Evolutionary conservation across 306 rosid genomes (phyloP).

Genomic region (Sicyos baderoa): DNA sequence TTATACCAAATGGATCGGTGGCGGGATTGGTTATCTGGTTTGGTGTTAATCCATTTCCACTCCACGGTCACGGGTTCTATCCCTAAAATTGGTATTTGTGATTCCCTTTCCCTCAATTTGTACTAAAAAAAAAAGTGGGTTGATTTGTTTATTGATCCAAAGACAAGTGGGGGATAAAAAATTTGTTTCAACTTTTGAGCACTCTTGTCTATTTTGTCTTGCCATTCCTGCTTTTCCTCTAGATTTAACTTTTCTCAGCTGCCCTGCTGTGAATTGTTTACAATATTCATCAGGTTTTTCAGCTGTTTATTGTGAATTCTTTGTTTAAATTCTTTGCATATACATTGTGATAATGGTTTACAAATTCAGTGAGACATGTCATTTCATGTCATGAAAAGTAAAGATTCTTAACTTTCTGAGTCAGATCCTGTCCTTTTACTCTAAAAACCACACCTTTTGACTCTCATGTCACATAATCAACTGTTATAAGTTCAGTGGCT

Average conservation of each 20-base stretch:
- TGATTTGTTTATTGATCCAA: slow-evolving; percentile 6
- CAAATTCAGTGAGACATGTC: slow-evolving; percentile 23
- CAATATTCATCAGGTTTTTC: slow-evolving; percentile 15
- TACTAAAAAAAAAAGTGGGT: too few relatives aligned
- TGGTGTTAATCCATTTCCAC: too few relatives aligned
- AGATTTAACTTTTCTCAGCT: slow-evolving; percentile 17
- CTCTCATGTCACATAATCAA: slow-evolving; percentile 24
- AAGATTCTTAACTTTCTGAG: slow-evolving; percentile 60
- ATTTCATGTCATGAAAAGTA: slow-evolving; percentile 26
- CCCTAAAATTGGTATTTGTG: too few relatives aligned
- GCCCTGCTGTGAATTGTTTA: slow-evolving; percentile 12
- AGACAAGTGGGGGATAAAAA: slow-evolving; percentile 11
- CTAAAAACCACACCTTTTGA: slow-evolving; percentile 31
- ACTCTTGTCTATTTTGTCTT: slow-evolving; percentile 7
- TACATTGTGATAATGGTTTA: slow-evolving; percentile 26
- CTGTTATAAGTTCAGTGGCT: slow-evolving; percentile 3
- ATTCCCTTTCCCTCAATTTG: too few relatives aligned
- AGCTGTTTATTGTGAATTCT: slow-evolving; percentile 10
- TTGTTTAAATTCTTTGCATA: slow-evolving; percentile 29
- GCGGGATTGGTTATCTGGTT: too few relatives aligned
- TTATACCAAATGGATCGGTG: too few relatives aligned
- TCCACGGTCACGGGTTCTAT: too few relatives aligned
- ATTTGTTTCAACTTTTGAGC: not conserved
- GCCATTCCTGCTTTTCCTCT: slow-evolving; percentile 11
- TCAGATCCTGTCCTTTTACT: slow-evolving; percentile 53